Evolutionary conservation across 2,329 filamentous ascomycete genomes (phyloP), one percentile per base, ranked within the genome.

Genomic region (Clarireedia hainanense): DNA sequence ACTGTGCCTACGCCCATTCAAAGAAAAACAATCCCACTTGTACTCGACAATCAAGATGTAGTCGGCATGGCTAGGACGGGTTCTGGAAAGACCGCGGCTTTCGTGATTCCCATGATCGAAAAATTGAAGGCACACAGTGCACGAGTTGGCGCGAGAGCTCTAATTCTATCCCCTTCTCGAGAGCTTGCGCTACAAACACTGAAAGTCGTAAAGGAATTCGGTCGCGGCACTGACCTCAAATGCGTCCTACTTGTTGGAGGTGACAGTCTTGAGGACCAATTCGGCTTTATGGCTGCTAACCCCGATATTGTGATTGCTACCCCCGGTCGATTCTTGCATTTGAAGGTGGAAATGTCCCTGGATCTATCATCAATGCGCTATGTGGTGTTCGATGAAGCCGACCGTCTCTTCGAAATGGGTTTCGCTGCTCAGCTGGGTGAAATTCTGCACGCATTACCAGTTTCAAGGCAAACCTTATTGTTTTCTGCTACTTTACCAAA

Each of bases 11-110:
- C 94, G 0, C 94, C 94, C 0, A 99, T 99, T 71, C 94, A 99
- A 75, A 84, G 94, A 64, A 97, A 97, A 73, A 89, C 94, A 2
- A 96, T 99, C 48, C 95, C 94, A 4, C 77, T 97, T 55, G 84
- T 99, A 55, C 77, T 97, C 64, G 88, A 95, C 59, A 83, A 87
- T 53, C 89, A 91, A 73, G 94, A 99, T 78, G 89, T 97, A n/a
- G 92, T 99, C 24, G 95, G 91, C 63, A 99, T 99, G 94, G 94
- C 94, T 6, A 81, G 95, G 63, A 99, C 95, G n/a, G 94, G 94
- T 69, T 97, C 91, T 20, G 94, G 94, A 75, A 99, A 99, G 76
- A 99, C 95, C 1, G 94, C 91, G 1, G 94, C 94, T 23, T 99
- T 99, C 71, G 91, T 97, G 26, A 95, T 99, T 61, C 94, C 94